Conservation (phyloP, 164 flowering plant genomes). For the Pachysandra terminalis region DNA sequence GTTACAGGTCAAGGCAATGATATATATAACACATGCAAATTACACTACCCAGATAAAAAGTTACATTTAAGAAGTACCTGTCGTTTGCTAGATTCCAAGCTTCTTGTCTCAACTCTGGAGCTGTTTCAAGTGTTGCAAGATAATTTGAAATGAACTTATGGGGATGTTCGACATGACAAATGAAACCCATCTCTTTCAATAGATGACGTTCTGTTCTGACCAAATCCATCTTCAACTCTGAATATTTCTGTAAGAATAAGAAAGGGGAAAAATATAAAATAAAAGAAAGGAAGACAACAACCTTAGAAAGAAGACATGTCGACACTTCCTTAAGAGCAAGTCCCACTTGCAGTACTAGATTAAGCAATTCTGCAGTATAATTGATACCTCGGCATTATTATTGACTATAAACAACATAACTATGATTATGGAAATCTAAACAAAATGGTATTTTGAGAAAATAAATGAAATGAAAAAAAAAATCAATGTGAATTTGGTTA, state of each 20-base stretch:
- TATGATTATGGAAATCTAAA: not conserved
- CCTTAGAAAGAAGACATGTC: conserved; percentile 2
- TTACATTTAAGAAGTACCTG: conserved; percentile 43
- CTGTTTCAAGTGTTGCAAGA: conserved; percentile 78
- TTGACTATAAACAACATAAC: not conserved
- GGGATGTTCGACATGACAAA: conserved; percentile 98
- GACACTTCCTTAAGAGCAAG: not conserved
- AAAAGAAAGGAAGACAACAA: no score
- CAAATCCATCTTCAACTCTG: conserved; percentile 75
- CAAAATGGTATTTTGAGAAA: not conserved
- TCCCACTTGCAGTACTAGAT: conserved; percentile 7
- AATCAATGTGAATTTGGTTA: not conserved
- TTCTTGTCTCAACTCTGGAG: conserved; percentile 74
- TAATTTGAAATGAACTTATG: conserved; percentile 94
- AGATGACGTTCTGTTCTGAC: conserved; percentile 85
- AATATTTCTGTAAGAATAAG: conserved; percentile 51
- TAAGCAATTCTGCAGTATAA: conserved; percentile 6
- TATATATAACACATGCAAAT: not conserved
- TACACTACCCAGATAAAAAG: not conserved
- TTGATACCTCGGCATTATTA: not conserved
- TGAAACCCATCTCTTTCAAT: conserved; percentile 95
- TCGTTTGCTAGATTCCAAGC: conserved; percentile 99
- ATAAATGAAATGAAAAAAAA: no score
- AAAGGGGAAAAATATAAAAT: no score
- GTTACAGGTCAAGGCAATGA: no score